Conservation (phyloP, 257 asterid species). For the Craterostigma plantagineum region DNA sequence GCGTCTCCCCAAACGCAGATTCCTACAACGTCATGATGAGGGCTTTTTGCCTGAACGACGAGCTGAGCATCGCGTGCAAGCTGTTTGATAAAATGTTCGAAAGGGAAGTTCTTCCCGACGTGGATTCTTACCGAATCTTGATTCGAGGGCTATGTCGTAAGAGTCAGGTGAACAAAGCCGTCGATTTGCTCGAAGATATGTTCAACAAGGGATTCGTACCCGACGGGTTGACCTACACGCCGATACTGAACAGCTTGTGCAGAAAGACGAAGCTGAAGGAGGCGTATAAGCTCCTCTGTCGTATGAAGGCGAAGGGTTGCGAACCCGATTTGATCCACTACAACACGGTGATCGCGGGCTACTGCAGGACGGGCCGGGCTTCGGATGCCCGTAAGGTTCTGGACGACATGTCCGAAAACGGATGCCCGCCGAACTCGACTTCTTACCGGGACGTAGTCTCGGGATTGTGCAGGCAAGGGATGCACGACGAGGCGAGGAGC, state of each 20-base stretch:
- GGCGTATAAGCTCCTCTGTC: constrained; percentile 83
- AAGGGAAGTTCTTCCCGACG: constrained; percentile 60
- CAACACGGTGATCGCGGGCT: constrained; percentile 65
- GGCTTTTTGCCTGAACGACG: constrained; percentile 52
- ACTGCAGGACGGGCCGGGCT: constrained; percentile 63
- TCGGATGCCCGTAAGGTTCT: constrained; percentile 82
- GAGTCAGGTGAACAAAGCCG: constrained; percentile 84
- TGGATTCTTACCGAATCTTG: constrained; percentile 63
- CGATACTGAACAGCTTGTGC: constrained; percentile 72
- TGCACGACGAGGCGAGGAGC: constrained; percentile 53
- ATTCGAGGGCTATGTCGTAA: constrained; percentile 87
- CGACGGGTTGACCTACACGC: constrained; percentile 55
- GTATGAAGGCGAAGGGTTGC: constrained; percentile 88
- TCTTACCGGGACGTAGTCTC: constrained; percentile 58
- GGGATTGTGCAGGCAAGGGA: constrained; percentile 68
- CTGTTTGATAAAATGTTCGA: constrained; percentile 59
- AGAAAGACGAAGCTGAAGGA: constrained; percentile 80
- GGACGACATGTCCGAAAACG: constrained; percentile 54
- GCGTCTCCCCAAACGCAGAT: constrained; percentile 46
- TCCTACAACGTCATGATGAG: constrained; percentile 79
- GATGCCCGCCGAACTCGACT: constrained; percentile 66
- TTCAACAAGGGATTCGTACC: constrained; percentile 87
- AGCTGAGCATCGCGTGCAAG: constrained; percentile 63
- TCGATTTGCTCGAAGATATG: constrained; percentile 81
- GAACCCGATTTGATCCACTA: constrained; percentile 76